phyloP scores from a whole-genome alignment of 2,329 filamentous ascomycete species.

The Colletotrichum sp. region DNA sequence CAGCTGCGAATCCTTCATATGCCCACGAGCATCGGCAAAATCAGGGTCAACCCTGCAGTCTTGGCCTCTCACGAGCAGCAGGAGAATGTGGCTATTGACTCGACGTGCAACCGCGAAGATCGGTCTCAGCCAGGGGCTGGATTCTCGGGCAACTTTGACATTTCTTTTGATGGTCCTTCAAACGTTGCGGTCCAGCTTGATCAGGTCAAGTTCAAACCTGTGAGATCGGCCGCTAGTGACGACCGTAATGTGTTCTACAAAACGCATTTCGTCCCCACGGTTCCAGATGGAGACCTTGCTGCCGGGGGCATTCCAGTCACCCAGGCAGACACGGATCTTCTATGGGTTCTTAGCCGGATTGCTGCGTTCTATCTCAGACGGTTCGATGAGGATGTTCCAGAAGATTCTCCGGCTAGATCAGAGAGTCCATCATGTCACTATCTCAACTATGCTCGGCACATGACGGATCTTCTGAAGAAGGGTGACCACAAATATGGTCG shows the following conservation, averaged over 20 bases:
- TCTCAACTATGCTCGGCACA: background rate
- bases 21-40: conserved; percentile 27
- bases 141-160: conserved; percentile 3
- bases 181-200: background rate
- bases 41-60: background rate
- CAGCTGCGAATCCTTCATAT: conserved; percentile 33
- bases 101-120: background rate
- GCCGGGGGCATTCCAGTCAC: conserved; percentile 23
- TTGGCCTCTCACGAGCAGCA: background rate
- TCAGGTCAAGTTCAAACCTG: background rate
- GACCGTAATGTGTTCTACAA: background rate
- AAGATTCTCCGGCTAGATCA: background rate
- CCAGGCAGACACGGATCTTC: conserved; percentile 19
- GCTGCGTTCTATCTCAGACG: background rate
- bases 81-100: background rate
- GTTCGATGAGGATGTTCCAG: background rate
- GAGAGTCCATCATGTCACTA: background rate
- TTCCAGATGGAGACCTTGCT: conserved; percentile 11
- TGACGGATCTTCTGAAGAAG: conserved; percentile 29
- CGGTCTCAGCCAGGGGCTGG: background rate
- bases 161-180: background rate
- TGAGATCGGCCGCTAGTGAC: background rate
- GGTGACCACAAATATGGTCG: conserved; percentile 23
- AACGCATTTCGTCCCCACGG: background rate
- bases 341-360: background rate